Evolutionary conservation across 192 early-diverging fungal species (phyloP).

Genomic region (Coemansia sp.): DNA sequence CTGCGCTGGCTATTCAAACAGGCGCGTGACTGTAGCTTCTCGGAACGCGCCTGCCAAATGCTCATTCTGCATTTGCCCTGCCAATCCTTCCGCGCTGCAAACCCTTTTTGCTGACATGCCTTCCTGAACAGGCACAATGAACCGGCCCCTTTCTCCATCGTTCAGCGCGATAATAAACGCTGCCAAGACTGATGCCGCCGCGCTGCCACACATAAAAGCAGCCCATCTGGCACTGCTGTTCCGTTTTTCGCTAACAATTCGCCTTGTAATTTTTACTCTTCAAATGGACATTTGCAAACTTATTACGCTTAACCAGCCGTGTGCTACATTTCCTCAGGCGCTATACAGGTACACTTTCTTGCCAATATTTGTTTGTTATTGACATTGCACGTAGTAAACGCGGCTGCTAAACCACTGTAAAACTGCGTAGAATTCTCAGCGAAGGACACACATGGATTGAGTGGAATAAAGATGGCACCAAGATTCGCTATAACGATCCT

Average conservation of each 20-base stretch:
- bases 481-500: slow-evolving; percentile 49
- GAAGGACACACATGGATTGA: slow-evolving; percentile 48
- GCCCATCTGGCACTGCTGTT: neutral
- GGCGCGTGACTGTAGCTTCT: slow-evolving; percentile 44
- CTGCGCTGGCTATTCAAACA: slow-evolving; percentile 1
- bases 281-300: slow-evolving; percentile 49
- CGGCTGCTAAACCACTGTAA: neutral
- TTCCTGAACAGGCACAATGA: slow-evolving; percentile 15
- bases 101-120: slow-evolving; percentile 6
- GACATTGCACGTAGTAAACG: too few species aligned
- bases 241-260: slow-evolving; percentile 6
- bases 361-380: neutral
- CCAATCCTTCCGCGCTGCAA: slow-evolving; percentile 13
- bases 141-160: slow-evolving; percentile 10
- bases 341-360: slow-evolving; percentile 26
- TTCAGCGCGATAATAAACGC: slow-evolving; percentile 24
- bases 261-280: neutral
- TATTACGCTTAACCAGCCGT: slow-evolving; percentile 41
- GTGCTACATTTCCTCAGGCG: slow-evolving; percentile 47
- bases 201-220: slow-evolving; percentile 5
- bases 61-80: slow-evolving; percentile 4
- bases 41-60: slow-evolving; percentile 24
- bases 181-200: slow-evolving; percentile 16
- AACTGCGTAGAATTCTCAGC: slow-evolving; percentile 20
- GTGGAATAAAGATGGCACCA: slow-evolving; percentile 48